Base-by-base conservation (phyloP, 2,329 filamentous ascomycete species). In the Immersiporthe knoxdaviesiana region DNA sequence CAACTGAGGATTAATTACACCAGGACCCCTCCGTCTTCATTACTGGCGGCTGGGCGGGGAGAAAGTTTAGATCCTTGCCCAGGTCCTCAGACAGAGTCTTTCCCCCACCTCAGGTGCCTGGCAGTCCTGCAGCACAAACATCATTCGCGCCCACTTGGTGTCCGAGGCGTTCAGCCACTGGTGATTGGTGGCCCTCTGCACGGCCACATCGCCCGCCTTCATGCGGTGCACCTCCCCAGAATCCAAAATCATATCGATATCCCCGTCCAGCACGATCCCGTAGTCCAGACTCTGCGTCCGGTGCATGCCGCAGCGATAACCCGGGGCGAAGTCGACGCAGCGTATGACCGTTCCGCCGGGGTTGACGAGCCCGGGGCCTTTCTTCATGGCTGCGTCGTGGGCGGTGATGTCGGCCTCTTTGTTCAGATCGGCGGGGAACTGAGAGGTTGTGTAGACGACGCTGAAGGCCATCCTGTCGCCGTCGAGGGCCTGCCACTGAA, bases 351-450 rank as follows among this genome's bases (percentile, higher is more conserved):
- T 74, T 14, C 74, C 73, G 58, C 70, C 69, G 21, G 63, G 59
- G 10, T 62, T 58, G 30, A 75, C 74, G 32, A 75, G 69, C 2
- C 73, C 72, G 21, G 39, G 79, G 75, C 75, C 87, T 85, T 7
- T 78, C 76, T 47, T n/a, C 44, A 47, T n/a, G 7, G n/a, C 44
- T 8, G 44, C 21, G 7, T 47, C 18, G 44, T 47, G 44, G 8
- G 44, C 44, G 10, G 75, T 72, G n/a, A 87, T 76, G 73, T 88
- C 85, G 66, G 78, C 74, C 68, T 84, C 79, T 69, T 24, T 39
- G 60, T 39, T 63, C 16, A 63, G 35, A n/a, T 63, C 60, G 24
- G 60, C 60, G 14, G 60, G 60, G 39, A 63, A 63, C 21, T 47
- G 44, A 18, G 60, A 35, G 24, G 60, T 63, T 16, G 60, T 63